Percentiles rank a stretch among this genome's conserved stretches.
phyloP scores from a whole-genome alignment of 306 rosid species.

The Nissolia schottii region DNA sequence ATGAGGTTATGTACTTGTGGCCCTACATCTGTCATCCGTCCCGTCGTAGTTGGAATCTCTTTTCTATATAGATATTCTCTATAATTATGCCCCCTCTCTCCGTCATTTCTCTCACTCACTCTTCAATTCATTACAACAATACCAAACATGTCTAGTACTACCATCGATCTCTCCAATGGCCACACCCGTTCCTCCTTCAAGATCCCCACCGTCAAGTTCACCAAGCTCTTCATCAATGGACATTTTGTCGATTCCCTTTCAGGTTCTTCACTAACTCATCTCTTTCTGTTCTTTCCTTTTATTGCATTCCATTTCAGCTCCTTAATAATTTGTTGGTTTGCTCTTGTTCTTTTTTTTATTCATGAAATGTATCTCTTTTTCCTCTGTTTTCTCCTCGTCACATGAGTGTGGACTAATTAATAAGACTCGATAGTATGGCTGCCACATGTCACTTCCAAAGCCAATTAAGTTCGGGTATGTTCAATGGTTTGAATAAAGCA shows the following conservation, averaged over 20 bases:
- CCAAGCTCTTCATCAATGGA: constrained; percentile 83
- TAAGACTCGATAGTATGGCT: too few relatives aligned
- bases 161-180: background rate
- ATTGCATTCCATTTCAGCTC: too few relatives aligned
- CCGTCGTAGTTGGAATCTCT: too few relatives aligned
- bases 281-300: background rate
- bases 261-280: constrained; percentile 32
- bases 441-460: too few relatives aligned
- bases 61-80: too few relatives aligned
- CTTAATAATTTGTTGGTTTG: too few relatives aligned
- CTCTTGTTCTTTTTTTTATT: background rate
- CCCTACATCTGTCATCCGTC: too few relatives aligned
- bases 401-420: too few relatives aligned
- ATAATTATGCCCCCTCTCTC: too few relatives aligned
- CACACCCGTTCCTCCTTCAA: background rate
- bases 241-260: constrained; percentile 63
- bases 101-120: background rate
- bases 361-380: background rate
- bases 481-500: background rate
- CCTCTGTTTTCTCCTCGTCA: too few relatives aligned
- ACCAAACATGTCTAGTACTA: background rate
- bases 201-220: constrained; percentile 58
- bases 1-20: too few relatives aligned
- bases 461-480: background rate
- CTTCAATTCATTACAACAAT: background rate